Conservation (phyloP, 805 yeast species). For the Metschnikowia drakensbergensis region DNA sequence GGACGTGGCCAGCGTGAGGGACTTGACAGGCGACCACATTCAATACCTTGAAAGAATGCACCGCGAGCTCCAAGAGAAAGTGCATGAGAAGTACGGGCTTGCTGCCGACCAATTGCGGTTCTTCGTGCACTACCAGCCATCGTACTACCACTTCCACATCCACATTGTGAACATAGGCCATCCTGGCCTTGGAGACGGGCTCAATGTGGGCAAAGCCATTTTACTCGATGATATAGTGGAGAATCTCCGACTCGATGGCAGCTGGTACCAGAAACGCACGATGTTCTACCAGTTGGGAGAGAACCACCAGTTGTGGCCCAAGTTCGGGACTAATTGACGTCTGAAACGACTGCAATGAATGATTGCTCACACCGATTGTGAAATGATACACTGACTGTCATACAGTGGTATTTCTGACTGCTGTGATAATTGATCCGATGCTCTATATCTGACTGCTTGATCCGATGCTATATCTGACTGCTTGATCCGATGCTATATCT, state of each 20-base stretch:
- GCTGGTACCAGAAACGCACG: conserved; percentile 56
- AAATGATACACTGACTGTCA: neutral
- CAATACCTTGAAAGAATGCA: conserved; percentile 52
- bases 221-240: conserved; percentile 80
- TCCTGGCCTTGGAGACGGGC: conserved; percentile 64
- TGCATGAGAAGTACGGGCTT: conserved; percentile 40
- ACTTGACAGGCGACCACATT: conserved; percentile 56
- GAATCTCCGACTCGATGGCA: conserved; percentile 51
- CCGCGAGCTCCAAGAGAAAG: conserved; percentile 42
- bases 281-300: conserved; percentile 71
- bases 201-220: conserved; percentile 75
- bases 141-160: conserved; percentile 92
- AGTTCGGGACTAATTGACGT: neutral
- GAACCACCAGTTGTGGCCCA: conserved; percentile 67
- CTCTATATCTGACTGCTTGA: no score
- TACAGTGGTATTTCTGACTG: no score
- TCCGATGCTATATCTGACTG: no score
- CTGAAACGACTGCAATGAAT: no score
- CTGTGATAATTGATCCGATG: no score
- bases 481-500: no score
- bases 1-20: conserved; percentile 73
- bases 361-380: no score
- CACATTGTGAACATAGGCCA: conserved; percentile 78
- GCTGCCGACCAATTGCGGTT: conserved; percentile 58
- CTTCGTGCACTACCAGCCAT: conserved; percentile 91